Conservation (phyloP, 2,329 filamentous ascomycete species). For the Nigrospora sphaerica region DNA sequence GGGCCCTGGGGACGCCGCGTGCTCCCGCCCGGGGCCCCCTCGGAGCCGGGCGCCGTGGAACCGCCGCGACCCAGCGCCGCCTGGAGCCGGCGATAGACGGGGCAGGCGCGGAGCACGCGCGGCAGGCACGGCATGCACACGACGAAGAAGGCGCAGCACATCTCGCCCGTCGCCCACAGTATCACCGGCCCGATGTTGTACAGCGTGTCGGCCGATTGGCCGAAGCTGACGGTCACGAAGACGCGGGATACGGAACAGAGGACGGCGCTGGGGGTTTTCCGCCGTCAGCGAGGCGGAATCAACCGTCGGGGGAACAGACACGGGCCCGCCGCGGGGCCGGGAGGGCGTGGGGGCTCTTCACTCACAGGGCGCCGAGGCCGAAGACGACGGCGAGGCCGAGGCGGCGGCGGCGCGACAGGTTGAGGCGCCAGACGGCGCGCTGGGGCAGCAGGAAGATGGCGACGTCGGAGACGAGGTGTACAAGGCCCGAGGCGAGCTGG, state of each 20-base stretch:
- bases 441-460: conserved; percentile 19
- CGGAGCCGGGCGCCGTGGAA: no score
- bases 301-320: background rate
- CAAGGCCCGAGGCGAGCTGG: conserved; percentile 8
- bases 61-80: no score
- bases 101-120: background rate
- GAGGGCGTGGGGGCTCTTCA: background rate
- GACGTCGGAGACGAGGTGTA: conserved; percentile 15
- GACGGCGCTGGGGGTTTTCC: background rate
- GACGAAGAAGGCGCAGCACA: conserved; percentile 3
- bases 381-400: conserved; percentile 18
- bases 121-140: conserved; percentile 1
- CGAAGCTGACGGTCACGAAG: conserved; percentile 2
- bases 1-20: no score
- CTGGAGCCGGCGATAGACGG: background rate
- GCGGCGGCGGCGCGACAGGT: conserved; percentile 17
- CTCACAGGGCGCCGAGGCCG: conserved; percentile 14
- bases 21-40: no score
- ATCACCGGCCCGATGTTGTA: conserved; percentile 1
- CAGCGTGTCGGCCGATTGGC: background rate
- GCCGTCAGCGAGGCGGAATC: background rate
- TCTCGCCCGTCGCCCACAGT: conserved; percentile 3
- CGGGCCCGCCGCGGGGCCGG: no score
- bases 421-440: conserved; percentile 16
- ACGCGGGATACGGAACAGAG: conserved; percentile 5